phyloP scores from a whole-genome alignment of 768 basidiomycete species.

The Kockovaella imperatae region DNA sequence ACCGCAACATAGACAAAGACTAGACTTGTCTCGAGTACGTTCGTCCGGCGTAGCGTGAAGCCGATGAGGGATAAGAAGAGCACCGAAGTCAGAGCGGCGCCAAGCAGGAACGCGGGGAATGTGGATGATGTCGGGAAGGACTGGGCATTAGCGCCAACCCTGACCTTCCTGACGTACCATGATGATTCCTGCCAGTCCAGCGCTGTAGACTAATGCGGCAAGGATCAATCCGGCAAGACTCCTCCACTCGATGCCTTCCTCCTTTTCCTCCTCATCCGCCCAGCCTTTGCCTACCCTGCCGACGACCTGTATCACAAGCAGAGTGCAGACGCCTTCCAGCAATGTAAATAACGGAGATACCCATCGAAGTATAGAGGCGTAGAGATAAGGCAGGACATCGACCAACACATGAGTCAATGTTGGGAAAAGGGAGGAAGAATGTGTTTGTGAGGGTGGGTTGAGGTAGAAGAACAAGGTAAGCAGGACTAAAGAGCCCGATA shows the following conservation, averaged over 20 bases:
- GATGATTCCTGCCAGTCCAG: constrained; percentile 33
- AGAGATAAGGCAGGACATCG: constrained; percentile 36
- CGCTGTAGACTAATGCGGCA: constrained; percentile 36
- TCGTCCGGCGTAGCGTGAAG: constrained; percentile 76
- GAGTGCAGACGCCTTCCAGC: constrained; percentile 42
- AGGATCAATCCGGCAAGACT: constrained; percentile 35
- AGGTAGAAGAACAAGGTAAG: constrained; percentile 41
- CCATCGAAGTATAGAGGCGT: constrained; percentile 38
- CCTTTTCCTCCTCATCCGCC: constrained; percentile 43
- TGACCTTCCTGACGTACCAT: constrained; percentile 17
- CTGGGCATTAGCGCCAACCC: constrained; percentile 6
- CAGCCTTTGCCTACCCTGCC: constrained; percentile 42
- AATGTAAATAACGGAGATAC: constrained; percentile 43
- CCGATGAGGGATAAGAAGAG: constrained; percentile 87
- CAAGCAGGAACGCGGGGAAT: constrained; percentile 78
- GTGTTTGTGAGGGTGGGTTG: constrained; percentile 22
- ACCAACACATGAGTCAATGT: constrained; percentile 22
- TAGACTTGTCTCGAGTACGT: constrained; percentile 83
- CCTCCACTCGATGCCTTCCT: constrained; percentile 42
- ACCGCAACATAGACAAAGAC: constrained; percentile 74
- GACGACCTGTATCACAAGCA: constrained; percentile 40
- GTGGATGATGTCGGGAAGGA: constrained; percentile 69
- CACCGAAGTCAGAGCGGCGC: constrained; percentile 77
- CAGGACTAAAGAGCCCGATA: constrained; percentile 29
- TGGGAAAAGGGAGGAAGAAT: constrained; percentile 11